These are phyloP conservation scores for Talaromyces sp. DNA, from an alignment of 2,329 filamentous ascomycete genomes.

Conservation along the genomic window DNA sequence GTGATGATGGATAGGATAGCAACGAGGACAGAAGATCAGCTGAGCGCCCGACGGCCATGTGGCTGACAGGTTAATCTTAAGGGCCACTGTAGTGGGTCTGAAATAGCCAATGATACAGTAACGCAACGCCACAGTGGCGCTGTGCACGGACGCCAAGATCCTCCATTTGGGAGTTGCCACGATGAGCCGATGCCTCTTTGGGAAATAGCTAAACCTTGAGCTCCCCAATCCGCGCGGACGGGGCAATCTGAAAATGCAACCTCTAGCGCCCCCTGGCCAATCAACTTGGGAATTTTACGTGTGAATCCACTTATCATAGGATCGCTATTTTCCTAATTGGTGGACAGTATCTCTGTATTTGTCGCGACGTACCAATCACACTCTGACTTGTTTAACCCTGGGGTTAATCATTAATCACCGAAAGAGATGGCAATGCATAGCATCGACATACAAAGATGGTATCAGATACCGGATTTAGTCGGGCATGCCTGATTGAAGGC, in stretches of 20 bases:
- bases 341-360: neutral
- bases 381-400: neutral
- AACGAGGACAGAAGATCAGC: neutral
- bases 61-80: slow-evolving; percentile 17
- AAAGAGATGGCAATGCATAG: too few relatives aligned
- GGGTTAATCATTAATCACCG: neutral
- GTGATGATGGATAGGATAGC: neutral
- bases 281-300: neutral
- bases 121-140: neutral
- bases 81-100: neutral
- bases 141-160: slow-evolving; percentile 7
- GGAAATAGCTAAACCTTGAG: neutral
- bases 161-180: neutral
- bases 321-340: neutral
- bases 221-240: neutral
- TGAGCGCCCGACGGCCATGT: slow-evolving; percentile 10
- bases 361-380: neutral
- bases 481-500: neutral
- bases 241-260: neutral
- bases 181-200: neutral
- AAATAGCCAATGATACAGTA: neutral
- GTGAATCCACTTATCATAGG: neutral
- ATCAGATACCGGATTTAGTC: neutral
- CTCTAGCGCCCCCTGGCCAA: neutral
- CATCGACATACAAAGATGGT: neutral